Evolutionary conservation across 2,329 filamentous ascomycete genomes (phyloP).

Genomic region (Calonectria crousiana): DNA sequence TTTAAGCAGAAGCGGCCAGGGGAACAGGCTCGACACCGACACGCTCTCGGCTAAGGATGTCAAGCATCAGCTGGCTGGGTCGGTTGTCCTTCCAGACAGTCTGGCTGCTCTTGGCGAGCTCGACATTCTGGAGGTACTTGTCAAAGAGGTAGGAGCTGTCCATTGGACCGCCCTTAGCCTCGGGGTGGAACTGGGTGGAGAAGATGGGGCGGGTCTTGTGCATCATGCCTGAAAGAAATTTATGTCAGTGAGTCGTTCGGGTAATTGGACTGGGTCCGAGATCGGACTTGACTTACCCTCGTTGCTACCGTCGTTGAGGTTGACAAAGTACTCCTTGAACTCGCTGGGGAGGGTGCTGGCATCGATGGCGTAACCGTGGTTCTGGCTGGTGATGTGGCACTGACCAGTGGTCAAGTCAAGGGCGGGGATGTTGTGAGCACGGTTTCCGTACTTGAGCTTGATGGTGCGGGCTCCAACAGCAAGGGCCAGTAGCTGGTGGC

Average conservation of each 20-base stretch:
- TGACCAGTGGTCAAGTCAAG: constrained; percentile 94
- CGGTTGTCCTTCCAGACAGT: constrained; percentile 85
- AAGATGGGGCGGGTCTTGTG: constrained; percentile 97
- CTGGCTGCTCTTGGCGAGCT: constrained; percentile 88
- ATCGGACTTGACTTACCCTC: constrained; percentile 70
- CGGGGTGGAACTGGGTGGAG: constrained; percentile 98
- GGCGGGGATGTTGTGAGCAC: constrained; percentile 97
- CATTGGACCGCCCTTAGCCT: constrained; percentile 96
- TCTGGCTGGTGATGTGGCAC: constrained; percentile 99
- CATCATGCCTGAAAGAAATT: constrained; percentile 70
- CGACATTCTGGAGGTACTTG: constrained; percentile 91
- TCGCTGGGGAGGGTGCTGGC: constrained; percentile 83
- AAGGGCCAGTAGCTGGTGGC: constrained; percentile 91
- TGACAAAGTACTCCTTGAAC: constrained; percentile 98
- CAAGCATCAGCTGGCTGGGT: constrained; percentile 88
- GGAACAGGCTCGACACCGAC: constrained; percentile 83
- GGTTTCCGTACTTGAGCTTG: constrained; percentile 99
- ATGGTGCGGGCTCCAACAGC: constrained; percentile 86
- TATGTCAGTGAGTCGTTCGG: constrained; percentile 15
- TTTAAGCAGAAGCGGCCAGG: constrained; percentile 63
- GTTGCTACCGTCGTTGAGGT: constrained; percentile 97
- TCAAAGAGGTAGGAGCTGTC: constrained; percentile 98
- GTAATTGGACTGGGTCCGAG: background rate
- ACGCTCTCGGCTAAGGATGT: constrained; percentile 92
- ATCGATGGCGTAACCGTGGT: constrained; percentile 97